phyloP scores from a whole-genome alignment of 169 alveolate genomes.

The Eimeria maxima region DNA sequence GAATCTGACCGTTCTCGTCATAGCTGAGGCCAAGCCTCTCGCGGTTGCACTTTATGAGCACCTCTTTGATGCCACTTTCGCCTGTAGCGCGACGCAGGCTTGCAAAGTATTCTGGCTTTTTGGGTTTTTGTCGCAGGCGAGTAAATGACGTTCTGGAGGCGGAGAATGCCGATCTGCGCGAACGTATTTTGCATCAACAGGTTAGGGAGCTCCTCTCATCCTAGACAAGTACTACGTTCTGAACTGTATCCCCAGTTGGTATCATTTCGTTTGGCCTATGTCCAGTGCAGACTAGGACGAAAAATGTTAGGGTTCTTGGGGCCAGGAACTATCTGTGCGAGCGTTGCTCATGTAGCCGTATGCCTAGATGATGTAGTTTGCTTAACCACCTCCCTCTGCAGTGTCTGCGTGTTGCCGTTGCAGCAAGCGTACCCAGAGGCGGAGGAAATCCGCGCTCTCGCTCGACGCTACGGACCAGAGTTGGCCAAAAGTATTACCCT shows the following conservation, averaged over 20 bases:
- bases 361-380: neutral
- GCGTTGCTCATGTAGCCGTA: neutral
- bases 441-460: slow-evolving; percentile 75
- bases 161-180: slow-evolving; percentile 77
- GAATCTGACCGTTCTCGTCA: neutral
- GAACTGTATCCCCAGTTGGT: neutral
- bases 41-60: neutral
- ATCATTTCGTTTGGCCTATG: neutral
- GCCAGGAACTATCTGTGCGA: neutral
- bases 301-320: neutral
- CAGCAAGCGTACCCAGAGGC: slow-evolving; percentile 81
- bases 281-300: too few relatives aligned
- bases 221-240: neutral
- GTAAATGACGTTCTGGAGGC: slow-evolving; percentile 79
- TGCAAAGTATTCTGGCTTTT: neutral
- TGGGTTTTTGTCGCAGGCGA: slow-evolving; percentile 23
- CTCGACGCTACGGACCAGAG: slow-evolving; percentile 74
- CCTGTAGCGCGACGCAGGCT: neutral
- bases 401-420: neutral
- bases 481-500: slow-evolving; percentile 59
- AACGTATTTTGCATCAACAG: slow-evolving; percentile 71
- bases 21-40: neutral
- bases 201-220: neutral
- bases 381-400: neutral
- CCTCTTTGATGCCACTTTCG: neutral